Percentiles rank a stretch among this genome's conserved stretches.
phyloP scores from a whole-genome alignment of 345 rosid genomes.

The Arabidopsis thaliana region DNA sequence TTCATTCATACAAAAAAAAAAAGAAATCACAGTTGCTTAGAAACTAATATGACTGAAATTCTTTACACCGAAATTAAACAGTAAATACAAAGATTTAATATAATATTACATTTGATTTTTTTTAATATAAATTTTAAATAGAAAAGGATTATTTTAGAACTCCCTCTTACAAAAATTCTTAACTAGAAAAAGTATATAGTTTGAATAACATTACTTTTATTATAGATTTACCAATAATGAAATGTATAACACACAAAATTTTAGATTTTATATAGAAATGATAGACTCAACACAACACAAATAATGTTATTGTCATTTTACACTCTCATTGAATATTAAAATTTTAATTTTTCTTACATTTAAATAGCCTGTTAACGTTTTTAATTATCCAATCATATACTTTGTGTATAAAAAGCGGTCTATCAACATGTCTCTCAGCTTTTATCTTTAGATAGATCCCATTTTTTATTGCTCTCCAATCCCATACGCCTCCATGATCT shows the following conservation, averaged over 20 bases:
- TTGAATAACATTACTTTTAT: background rate
- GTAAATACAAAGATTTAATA: too few species aligned
- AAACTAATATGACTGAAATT: too few species aligned
- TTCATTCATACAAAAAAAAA: too few species aligned
- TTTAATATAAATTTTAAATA: too few species aligned
- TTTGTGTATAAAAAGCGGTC: background rate
- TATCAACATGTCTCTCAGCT: background rate
- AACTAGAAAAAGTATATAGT: background rate
- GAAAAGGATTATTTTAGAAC: too few species aligned
- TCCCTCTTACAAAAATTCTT: too few species aligned
- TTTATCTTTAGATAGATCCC: background rate
- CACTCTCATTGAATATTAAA: background rate
- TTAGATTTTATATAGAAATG: background rate
- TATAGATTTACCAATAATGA: background rate
- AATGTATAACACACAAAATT: background rate
- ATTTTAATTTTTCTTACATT: background rate
- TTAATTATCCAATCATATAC: background rate
- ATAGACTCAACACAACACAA: background rate
- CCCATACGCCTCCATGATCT: conserved; percentile 21
- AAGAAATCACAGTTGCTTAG: too few species aligned
- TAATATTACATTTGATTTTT: too few species aligned
- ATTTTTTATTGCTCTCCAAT: conserved; percentile 39
- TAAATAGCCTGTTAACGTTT: background rate
- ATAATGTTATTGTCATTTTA: background rate
- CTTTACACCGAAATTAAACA: too few species aligned